Evolutionary conservation across 805 yeast species (phyloP), one percentile per base, ranked within the genome.

Genomic region (Candida nemodendra): DNA sequence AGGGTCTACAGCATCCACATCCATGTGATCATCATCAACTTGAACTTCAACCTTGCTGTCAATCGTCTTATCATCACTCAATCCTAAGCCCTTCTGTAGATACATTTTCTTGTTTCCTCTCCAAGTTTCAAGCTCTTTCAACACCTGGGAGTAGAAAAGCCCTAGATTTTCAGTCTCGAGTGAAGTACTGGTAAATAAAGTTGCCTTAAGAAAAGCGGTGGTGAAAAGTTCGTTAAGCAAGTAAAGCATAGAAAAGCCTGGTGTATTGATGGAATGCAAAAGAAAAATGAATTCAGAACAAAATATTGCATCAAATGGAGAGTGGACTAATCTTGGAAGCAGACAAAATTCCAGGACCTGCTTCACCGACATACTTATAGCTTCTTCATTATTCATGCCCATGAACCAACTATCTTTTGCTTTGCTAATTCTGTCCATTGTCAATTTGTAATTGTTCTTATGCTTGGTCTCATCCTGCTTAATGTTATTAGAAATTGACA

Each of bases 121-220:
- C 62, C 62, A 59, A 1, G 13, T 30, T 24, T 55, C 47, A 13
- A 61, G 35, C 45, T 51, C 42, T 38, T 75, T 73, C 29, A 87
- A 62, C 1, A 84, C 44, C 17, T 76, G 79, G 18, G 76, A 67
- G 48, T 78, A 75, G 48, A 90, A 89, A 9, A 86, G 59, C 3
- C 95, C 95, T 26, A 89, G 58, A 54, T 85, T 84, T 50, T 89
- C 95, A 2, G 95, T 80, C 54, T 90, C 96, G 4, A 70, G 61
- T 0, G 86, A 72, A 0, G 96, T 84, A 37, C 79, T 74, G 2
- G 91, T 77, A 49, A 76, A 81, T 9, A 89, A 54, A 2, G 86
- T 72, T 3, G 82, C 73, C 32, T 70, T 71, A 32, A 86, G 56
- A 18, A 51, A 41, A 4, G 42, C 37, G 3, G 65, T 64, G 1